Percentiles rank a stretch among this genome's conserved stretches.
Evolutionary conservation across 2,329 filamentous ascomycete genomes (phyloP).

Genomic region (Claviceps purpurea): DNA sequence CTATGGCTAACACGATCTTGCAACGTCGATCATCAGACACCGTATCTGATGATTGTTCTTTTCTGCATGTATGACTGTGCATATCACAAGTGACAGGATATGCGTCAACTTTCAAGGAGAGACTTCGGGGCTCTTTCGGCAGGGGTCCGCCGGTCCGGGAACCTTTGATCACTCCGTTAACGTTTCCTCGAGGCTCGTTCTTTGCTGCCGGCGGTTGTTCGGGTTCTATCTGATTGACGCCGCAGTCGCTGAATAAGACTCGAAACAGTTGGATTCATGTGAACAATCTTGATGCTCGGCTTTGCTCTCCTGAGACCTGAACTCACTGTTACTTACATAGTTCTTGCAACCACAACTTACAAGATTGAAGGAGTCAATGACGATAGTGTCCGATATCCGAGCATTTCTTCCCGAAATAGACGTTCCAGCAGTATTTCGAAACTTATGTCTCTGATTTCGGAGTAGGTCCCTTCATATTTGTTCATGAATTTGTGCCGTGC

Average conservation of each 20-base stretch:
- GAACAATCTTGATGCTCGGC: not conserved
- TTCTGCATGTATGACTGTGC: not conserved
- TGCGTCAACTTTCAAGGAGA: not conserved
- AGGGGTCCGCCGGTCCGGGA: not conserved
- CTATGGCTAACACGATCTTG: not conserved
- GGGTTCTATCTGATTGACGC: no score
- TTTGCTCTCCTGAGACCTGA: not conserved
- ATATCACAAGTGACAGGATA: not conserved
- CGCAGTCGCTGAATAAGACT: no score
- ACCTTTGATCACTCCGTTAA: not conserved
- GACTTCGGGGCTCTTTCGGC: not conserved
- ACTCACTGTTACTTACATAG: not conserved
- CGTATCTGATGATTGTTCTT: not conserved
- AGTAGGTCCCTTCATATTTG: not conserved
- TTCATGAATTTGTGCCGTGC: not conserved
- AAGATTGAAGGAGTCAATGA: no score
- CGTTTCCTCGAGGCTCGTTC: not conserved
- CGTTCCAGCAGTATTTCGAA: not conserved
- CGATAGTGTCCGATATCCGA: not conserved
- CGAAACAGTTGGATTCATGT: no score
- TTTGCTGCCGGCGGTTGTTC: not conserved
- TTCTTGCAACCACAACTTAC: no score
- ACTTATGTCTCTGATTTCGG: not conserved
- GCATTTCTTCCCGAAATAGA: not conserved
- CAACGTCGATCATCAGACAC: not conserved